These are phyloP conservation scores for Tetrahymena malaccensis DNA, from an alignment of 73 alveolate species.

Conservation along the genomic window DNA sequence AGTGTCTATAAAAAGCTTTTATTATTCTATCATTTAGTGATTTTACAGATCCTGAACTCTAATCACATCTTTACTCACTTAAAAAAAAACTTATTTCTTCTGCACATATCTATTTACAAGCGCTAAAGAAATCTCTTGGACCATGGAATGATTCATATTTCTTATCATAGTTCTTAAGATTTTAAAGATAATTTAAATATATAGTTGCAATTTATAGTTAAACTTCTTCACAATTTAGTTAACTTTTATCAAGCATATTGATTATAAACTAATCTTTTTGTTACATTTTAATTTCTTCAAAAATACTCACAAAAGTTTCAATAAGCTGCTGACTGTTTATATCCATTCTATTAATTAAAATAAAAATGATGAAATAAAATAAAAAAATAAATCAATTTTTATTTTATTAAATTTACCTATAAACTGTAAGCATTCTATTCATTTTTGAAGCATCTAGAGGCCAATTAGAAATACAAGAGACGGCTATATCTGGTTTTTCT, in stretches of 20 bases:
- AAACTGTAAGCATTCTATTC: constrained; percentile 29
- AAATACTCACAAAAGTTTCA: not conserved
- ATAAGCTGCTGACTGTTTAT: not conserved
- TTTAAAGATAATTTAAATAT: not conserved
- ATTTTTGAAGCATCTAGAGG: constrained; percentile 56
- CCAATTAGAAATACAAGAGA: constrained; percentile 59
- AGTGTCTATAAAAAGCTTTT: not conserved
- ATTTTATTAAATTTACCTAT: not conserved
- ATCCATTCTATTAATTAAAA: not conserved
- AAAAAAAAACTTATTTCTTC: not conserved
- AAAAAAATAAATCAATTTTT: not conserved
- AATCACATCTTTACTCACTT: not conserved
- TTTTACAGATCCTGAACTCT: not conserved
- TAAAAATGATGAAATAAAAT: not conserved
- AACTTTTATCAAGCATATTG: not conserved
- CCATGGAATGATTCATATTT: not conserved
- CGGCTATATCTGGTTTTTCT: constrained; percentile 41
- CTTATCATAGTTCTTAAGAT: not conserved
- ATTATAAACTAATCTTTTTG: not conserved
- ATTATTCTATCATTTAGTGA: not conserved
- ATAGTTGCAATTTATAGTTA: not conserved
- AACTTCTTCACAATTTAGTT: not conserved
- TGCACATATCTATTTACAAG: not conserved
- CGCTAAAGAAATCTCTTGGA: not conserved
- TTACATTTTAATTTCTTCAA: not conserved